phyloP scores from a whole-genome alignment of 208 protist genomes.

The Herpetomonas muscarum region DNA sequence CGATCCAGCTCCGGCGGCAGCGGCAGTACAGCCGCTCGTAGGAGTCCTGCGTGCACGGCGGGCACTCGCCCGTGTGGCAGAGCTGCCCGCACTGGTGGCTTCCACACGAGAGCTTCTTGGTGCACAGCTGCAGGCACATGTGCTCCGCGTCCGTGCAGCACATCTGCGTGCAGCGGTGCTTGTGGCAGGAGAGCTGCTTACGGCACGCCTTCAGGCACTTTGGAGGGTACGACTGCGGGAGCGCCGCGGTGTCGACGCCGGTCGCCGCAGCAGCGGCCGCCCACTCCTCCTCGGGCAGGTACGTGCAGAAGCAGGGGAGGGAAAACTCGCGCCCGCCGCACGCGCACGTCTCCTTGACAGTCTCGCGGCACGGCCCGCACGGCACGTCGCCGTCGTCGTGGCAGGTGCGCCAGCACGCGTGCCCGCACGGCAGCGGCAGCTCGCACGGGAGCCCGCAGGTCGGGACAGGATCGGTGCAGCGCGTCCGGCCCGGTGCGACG shows the following conservation, averaged over 20 bases:
- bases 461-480: slow-evolving; percentile 80
- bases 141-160: slow-evolving; percentile 85
- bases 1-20: slow-evolving; percentile 76
- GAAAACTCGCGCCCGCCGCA: slow-evolving; percentile 48
- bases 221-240: slow-evolving; percentile 42
- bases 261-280: slow-evolving; percentile 23
- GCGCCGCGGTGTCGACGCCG: slow-evolving; percentile 9
- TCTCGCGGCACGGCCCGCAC: slow-evolving; percentile 75
- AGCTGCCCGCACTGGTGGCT: slow-evolving; percentile 72
- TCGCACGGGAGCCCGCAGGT: slow-evolving; percentile 81
- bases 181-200: slow-evolving; percentile 70
- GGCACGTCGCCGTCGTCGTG: slow-evolving; percentile 73
- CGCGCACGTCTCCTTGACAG: slow-evolving; percentile 41
- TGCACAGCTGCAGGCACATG: slow-evolving; percentile 78
- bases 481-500: slow-evolving; percentile 26
- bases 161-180: slow-evolving; percentile 73
- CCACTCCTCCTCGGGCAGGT: slow-evolving; percentile 59
- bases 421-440: slow-evolving; percentile 72
- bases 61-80: slow-evolving; percentile 83
- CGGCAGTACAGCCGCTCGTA: slow-evolving; percentile 87
- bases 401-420: slow-evolving; percentile 69
- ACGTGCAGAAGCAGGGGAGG: slow-evolving; percentile 77
- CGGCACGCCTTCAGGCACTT: slow-evolving; percentile 60
- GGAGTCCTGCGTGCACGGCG: slow-evolving; percentile 51
- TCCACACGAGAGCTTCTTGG: slow-evolving; percentile 78